Conservation (phyloP, 2,329 filamentous ascomycete species). For the Ophiostoma ips region DNA sequence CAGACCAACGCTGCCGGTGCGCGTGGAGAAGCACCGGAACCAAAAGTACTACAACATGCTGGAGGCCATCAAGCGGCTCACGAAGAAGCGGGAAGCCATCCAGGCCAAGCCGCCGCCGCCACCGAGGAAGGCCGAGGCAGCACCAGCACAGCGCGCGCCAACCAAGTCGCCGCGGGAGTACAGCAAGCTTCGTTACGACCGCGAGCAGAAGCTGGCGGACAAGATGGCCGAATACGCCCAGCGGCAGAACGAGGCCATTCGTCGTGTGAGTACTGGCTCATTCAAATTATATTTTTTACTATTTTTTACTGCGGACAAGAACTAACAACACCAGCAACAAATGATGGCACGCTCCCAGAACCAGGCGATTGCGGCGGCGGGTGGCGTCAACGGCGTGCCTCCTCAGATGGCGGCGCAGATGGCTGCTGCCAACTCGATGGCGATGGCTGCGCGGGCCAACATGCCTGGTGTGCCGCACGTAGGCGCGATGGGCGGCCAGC, state of each 20-base stretch:
- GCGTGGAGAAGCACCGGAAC: conserved; percentile 76
- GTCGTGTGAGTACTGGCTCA: conserved; percentile 23
- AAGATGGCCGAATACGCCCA: conserved; percentile 41
- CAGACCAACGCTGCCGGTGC: conserved; percentile 62
- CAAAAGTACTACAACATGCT: conserved; percentile 79
- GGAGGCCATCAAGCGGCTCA: conserved; percentile 88
- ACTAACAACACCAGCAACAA: conserved; percentile 15
- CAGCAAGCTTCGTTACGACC: conserved; percentile 75
- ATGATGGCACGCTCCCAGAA: conserved; percentile 12
- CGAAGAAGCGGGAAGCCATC: conserved; percentile 80
- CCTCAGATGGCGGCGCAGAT: conserved; percentile 29
- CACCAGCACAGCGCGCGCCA: conserved; percentile 27
- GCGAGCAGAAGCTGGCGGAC: conserved; percentile 56
- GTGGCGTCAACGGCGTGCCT: conserved; percentile 23
- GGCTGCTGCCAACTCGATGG: conserved; percentile 20
- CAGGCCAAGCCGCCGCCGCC: conserved; percentile 82
- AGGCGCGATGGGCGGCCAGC: conserved; percentile 32
- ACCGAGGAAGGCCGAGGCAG: conserved; percentile 61
- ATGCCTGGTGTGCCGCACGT: conserved; percentile 26
- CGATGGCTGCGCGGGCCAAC: conserved; percentile 26
- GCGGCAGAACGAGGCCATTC: conserved; percentile 47
- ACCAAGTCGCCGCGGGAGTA: conserved; percentile 80
- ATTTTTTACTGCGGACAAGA: too few species aligned
- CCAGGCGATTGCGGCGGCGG: conserved; percentile 6
- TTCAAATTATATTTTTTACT: too few species aligned